Evolutionary conservation across 768 basidiomycete genomes (phyloP).

Genomic region (Mycena floridula): DNA sequence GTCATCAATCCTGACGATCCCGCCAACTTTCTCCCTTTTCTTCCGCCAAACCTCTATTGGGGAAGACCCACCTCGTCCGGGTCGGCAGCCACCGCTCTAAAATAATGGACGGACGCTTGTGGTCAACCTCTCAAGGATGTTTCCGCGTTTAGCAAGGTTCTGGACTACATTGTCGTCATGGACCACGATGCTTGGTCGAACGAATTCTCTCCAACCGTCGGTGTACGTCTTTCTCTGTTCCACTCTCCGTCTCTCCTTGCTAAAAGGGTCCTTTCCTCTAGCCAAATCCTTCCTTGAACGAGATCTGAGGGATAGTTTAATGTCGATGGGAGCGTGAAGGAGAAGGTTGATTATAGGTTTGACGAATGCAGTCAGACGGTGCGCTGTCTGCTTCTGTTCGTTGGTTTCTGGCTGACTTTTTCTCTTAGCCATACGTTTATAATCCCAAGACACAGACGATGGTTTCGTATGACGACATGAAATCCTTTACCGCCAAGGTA

Average conservation of each 20-base stretch:
- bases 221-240: slow-evolving; percentile 70
- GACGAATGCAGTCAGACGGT: slow-evolving; percentile 76
- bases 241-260: slow-evolving; percentile 68
- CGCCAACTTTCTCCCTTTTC: slow-evolving; percentile 71
- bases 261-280: slow-evolving; percentile 64
- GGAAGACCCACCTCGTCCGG: slow-evolving; percentile 50
- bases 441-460: slow-evolving; percentile 44
- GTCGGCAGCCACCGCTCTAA: slow-evolving; percentile 35
- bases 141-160: slow-evolving; percentile 59
- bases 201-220: slow-evolving; percentile 39
- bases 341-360: slow-evolving; percentile 45
- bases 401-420: slow-evolving; percentile 3
- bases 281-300: slow-evolving; percentile 60
- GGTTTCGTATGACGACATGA: slow-evolving; percentile 69
- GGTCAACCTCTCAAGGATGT: slow-evolving; percentile 65
- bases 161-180: slow-evolving; percentile 51
- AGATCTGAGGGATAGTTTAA: slow-evolving; percentile 50
- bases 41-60: slow-evolving; percentile 53
- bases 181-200: slow-evolving; percentile 42
- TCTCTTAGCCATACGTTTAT: slow-evolving; percentile 60
- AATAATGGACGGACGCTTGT: slow-evolving; percentile 38
- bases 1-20: slow-evolving; percentile 43
- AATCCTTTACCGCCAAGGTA: no score
- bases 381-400: slow-evolving; percentile 19
- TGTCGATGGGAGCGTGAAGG: slow-evolving; percentile 29